These are phyloP conservation scores for Syncephalis fuscata DNA, from an alignment of 371 early-diverging fungal species.

Conservation along the genomic window DNA sequence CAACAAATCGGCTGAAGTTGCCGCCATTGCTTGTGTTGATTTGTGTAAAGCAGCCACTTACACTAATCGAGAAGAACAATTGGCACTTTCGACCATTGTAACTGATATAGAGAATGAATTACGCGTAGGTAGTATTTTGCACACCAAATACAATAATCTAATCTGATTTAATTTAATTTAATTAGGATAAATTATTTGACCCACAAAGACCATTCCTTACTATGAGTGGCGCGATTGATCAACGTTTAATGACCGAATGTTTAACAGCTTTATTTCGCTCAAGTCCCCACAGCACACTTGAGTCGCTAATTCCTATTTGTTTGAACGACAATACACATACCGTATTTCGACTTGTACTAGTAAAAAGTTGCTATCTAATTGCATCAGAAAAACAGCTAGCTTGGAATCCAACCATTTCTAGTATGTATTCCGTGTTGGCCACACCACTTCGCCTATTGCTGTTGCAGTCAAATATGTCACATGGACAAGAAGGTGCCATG, in stretches of 20 bases:
- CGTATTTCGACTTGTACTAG: slow-evolving; percentile 53
- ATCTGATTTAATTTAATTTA: not conserved
- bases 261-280: slow-evolving; percentile 56
- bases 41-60: slow-evolving; percentile 62
- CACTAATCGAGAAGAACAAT: slow-evolving; percentile 38
- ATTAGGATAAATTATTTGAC: slow-evolving; percentile 41
- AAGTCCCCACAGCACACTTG: slow-evolving; percentile 47
- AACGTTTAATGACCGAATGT: slow-evolving; percentile 53
- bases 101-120: slow-evolving; percentile 61
- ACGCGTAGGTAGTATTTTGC: slow-evolving; percentile 18
- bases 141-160: not conserved
- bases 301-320: slow-evolving; percentile 46
- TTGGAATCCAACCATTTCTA: slow-evolving; percentile 56
- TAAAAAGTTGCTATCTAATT: slow-evolving; percentile 53
- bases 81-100: slow-evolving; percentile 43
- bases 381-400: slow-evolving; percentile 47
- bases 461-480: slow-evolving; percentile 24
- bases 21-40: slow-evolving; percentile 63
- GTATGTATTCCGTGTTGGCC: slow-evolving; percentile 44
- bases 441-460: slow-evolving; percentile 50
- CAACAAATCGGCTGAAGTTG: slow-evolving; percentile 47
- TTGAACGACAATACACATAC: slow-evolving; percentile 47
- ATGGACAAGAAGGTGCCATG: slow-evolving; percentile 12
- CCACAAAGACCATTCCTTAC: slow-evolving; percentile 28
- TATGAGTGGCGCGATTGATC: slow-evolving; percentile 34